Evolutionary conservation across 768 basidiomycete genomes (phyloP), one percentile per base, ranked within the genome.

Genomic region (Lactarius deliciosus): DNA sequence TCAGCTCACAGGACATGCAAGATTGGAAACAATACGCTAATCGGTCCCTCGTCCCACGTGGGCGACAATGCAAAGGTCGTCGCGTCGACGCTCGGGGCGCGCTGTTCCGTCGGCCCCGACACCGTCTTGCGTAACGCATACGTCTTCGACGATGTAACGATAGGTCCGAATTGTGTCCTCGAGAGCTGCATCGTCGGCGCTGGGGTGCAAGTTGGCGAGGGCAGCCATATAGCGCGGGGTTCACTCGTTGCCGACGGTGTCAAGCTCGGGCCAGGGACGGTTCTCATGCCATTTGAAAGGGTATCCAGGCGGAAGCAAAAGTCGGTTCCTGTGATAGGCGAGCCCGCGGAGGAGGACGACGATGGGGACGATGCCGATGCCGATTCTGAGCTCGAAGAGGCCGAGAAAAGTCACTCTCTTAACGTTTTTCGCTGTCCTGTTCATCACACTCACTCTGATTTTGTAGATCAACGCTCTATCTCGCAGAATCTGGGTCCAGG

Each of bases 181-280:
- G 83, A 87, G 71, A 81, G 85, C 68, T 90, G 91, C 65, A 94
- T 98, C 65, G 76, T 99, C 25, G 96, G 95, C 4, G 80, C 86
- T 28, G 84, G 84, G 11, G 94, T 90, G n/a, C 76, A 77, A 38
- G 82, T 99, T 61, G 85, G 83, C 65, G 87, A 90, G 65, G 83
- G 82, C 54, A 86, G 85, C 63, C 77, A 74, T 6, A 79, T 99
- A n/a, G 84, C 85, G 13, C 80, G 80, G 40, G 96, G 97, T 0
- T 91, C 87, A 69, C 75, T 99, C 69, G 81, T 98, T 36, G 93
- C 87, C 0, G 91, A 95, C 69, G 88, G 85, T 20, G 94, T 96
- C 1, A 79, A 83, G 38, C 75, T 98, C 18, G 96, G 94, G 0
- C 87, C 88, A n/a, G 79, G 83, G 43, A 90, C 88, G 10, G 78